These are phyloP conservation scores for Neckera pumila DNA, from an alignment of 225 moss, liverwort and hornwort genomes.

Conservation along the genomic window DNA sequence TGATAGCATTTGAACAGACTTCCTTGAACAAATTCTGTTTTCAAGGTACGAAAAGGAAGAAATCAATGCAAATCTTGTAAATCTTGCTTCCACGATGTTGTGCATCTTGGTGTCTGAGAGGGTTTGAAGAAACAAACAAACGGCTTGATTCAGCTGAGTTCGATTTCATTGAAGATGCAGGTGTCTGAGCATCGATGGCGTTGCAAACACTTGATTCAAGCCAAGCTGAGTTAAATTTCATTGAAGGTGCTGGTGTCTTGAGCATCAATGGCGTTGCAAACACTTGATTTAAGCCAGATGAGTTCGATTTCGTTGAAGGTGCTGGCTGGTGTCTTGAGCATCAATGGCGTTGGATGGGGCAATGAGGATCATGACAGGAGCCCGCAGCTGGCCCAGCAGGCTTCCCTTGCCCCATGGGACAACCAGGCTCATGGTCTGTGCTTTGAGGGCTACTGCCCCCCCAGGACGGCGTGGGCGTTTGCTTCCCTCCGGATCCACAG, in stretches of 20 bases:
- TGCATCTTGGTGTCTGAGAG: not conserved
- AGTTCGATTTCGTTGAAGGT: not conserved
- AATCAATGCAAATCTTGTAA: not conserved
- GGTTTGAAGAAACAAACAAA: too few relatives aligned
- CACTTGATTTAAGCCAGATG: too few relatives aligned
- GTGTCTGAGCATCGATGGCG: not conserved
- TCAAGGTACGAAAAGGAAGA: too few relatives aligned
- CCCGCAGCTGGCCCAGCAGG: not conserved
- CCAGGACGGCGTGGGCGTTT: not conserved
- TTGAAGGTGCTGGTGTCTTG: too few relatives aligned
- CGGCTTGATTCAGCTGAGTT: not conserved
- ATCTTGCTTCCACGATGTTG: not conserved
- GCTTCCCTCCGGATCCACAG: not conserved
- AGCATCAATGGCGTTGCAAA: not conserved
- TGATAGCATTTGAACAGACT: not conserved
- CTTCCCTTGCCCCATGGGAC: constrained; percentile 14
- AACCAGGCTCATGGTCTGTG: constrained; percentile 11
- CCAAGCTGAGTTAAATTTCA: not conserved
- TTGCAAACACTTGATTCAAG: not conserved
- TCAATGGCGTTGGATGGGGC: constrained; percentile 25
- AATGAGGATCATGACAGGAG: constrained; percentile 10
- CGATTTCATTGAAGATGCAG: too few relatives aligned
- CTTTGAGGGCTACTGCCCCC: not conserved
- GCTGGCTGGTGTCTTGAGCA: too few relatives aligned
- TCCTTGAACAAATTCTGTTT: not conserved